Percentiles rank a stretch among this genome's conserved stretches.
Evolutionary conservation across 2,329 filamentous ascomycete genomes (phyloP).

Genomic region (Paecilomyces formosus): DNA sequence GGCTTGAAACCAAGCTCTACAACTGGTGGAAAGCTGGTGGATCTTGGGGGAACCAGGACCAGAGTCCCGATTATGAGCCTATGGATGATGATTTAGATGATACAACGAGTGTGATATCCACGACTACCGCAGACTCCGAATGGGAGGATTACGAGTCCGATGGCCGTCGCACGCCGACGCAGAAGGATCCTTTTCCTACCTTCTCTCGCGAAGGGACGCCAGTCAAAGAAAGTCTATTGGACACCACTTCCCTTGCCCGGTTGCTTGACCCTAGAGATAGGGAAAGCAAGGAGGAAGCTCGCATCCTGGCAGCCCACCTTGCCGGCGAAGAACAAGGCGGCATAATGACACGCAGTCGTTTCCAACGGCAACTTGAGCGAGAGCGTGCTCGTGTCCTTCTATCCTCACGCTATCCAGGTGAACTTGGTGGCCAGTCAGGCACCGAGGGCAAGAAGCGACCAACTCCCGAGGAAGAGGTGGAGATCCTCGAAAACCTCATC

Average conservation of each 20-base stretch:
- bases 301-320: conserved; percentile 72
- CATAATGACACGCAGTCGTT: conserved; percentile 76
- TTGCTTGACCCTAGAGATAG: conserved; percentile 72
- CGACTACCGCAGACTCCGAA: conserved; percentile 43
- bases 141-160: conserved; percentile 42
- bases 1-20: conserved; percentile 69
- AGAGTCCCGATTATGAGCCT: conserved; percentile 69
- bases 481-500: conserved; percentile 53
- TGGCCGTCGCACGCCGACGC: conserved; percentile 66
- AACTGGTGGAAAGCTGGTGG: conserved; percentile 76
- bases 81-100: conserved; percentile 55
- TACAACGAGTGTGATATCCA: conserved; percentile 72
- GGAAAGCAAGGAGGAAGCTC: conserved; percentile 74
- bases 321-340: conserved; percentile 46
- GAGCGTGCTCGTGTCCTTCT: conserved; percentile 64
- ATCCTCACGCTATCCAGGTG: conserved; percentile 34
- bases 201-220: conserved; percentile 42
- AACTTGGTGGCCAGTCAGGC: conserved; percentile 2
- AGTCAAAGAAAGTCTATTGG: conserved; percentile 54
- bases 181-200: conserved; percentile 48
- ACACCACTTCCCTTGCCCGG: conserved; percentile 62
- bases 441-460: conserved; percentile 21
- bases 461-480: conserved; percentile 48
- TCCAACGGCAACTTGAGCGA: conserved; percentile 58
- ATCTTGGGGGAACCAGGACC: conserved; percentile 76